These are phyloP conservation scores for Rhodotorula kratochvilovae DNA, from an alignment of 768 basidiomycete species.

Conservation along the genomic window DNA sequence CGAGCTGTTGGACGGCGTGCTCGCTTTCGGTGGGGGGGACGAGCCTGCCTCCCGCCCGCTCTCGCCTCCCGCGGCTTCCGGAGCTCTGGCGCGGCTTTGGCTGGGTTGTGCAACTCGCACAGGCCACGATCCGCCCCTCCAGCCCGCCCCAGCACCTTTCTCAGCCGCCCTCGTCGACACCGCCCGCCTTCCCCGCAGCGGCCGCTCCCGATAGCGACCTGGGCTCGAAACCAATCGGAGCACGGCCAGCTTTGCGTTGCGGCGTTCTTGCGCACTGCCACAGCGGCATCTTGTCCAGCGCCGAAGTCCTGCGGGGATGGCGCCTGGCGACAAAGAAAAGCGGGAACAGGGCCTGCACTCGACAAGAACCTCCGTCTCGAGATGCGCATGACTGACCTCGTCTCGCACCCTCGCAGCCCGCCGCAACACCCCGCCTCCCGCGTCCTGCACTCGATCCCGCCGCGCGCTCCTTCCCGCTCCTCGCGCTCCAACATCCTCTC, in stretches of 20 bases:
- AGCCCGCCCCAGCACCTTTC: neutral
- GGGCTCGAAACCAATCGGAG: neutral
- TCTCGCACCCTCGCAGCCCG: slow-evolving; percentile 4
- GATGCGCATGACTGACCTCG: neutral
- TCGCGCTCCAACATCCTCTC: slow-evolving; percentile 39
- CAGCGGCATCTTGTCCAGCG: too few species aligned
- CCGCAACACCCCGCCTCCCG: slow-evolving; percentile 39
- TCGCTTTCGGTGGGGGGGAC: neutral
- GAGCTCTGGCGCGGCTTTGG: too few species aligned
- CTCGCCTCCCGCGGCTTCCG: neutral
- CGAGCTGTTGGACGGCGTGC: neutral
- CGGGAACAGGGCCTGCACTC: too few species aligned
- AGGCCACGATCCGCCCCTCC: too few species aligned
- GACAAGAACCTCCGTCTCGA: too few species aligned
- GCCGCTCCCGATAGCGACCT: neutral
- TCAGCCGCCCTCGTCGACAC: neutral
- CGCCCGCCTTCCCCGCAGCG: neutral
- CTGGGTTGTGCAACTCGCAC: too few species aligned
- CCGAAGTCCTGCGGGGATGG: too few species aligned
- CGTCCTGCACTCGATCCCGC: slow-evolving; percentile 37
- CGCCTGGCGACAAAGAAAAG: too few species aligned
- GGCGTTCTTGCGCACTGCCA: neutral
- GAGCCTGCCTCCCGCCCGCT: neutral
- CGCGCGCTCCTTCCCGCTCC: slow-evolving; percentile 36
- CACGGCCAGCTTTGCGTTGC: neutral